Conservation (phyloP, 2,329 filamentous ascomycete genomes). For the Cryphonectria nitschkei region DNA sequence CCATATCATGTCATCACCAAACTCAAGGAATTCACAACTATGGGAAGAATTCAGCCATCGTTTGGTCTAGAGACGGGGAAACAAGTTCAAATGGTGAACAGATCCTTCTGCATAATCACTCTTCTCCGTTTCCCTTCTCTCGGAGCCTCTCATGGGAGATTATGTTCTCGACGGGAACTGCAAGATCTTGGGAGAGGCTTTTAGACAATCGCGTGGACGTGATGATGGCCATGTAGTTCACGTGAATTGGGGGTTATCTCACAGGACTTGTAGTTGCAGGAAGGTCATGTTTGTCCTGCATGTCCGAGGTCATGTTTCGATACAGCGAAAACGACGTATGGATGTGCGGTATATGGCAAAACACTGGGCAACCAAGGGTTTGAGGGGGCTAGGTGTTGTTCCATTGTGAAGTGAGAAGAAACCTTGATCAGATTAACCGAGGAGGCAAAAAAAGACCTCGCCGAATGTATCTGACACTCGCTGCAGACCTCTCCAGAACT, state of each 20-base stretch:
- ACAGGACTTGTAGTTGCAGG: neutral
- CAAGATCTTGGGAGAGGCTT: neutral
- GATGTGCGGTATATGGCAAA: neutral
- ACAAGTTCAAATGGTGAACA: neutral
- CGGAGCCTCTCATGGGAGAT: neutral
- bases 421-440: neutral
- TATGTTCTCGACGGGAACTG: neutral
- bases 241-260: neutral
- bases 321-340: neutral
- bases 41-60: neutral
- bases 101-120: conserved; percentile 40
- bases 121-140: conserved; percentile 31
- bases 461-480: neutral
- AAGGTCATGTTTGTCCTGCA: too few species aligned
- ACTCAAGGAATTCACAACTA: neutral
- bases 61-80: neutral
- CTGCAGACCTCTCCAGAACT: conserved; percentile 6
- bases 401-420: neutral
- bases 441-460: neutral
- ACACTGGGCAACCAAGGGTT: neutral
- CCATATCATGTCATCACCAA: too few species aligned
- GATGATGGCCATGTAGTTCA: neutral
- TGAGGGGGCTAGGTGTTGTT: neutral
- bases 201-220: neutral
- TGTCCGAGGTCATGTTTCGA: neutral